Evolutionary conservation across 192 early-diverging fungal species (phyloP), one percentile per base, ranked within the genome.

Genomic region (Haplosporangium gracile): DNA sequence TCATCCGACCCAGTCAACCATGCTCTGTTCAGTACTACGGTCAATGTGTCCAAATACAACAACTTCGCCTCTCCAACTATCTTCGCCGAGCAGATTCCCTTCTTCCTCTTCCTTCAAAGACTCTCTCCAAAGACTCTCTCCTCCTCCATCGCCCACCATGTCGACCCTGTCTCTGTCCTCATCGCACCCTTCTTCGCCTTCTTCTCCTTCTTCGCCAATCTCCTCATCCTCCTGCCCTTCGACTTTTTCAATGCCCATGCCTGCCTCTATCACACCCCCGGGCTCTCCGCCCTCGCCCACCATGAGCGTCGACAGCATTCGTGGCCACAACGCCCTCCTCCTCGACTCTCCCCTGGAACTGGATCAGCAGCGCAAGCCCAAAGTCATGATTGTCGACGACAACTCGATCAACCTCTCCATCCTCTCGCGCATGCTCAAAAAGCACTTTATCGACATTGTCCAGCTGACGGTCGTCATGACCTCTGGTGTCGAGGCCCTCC

Each of bases 351-450:
- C 60, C 15, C 70, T 69, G 11, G 42, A 63, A 24, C 75, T 75
- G 86, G 32, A 26, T n/a, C 39, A 75, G 29, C 38, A 72, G 29
- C 43, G 84, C 32, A 83, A 74, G 70, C 40, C 85, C 57, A 85
- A 76, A 47, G 75, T 93, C 4, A 83, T 95, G 55, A 87, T 94
- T 38, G 91, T 93, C 0, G 94, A 95, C 79, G 94, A 95, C 70
- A 95, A 95, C 81, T 88, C 89, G 29, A 90, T 95, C 89, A 94
- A 94, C 72, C 92, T 93, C 34, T 47, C 83, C 47, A 92, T 95
- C 70, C 81, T 95, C 29, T 84, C 89, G 0, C 90, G 90, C 20
- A 88, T 92, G 72, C 90, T 95, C 32, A 72, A 81, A 22, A 89
- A 88, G 24, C 85, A 91, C 53, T 88, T 94, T 40, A 36, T 85